Base-by-base conservation (phyloP, 177 flowering plant genomes). In the Vitis hybrid region DNA sequence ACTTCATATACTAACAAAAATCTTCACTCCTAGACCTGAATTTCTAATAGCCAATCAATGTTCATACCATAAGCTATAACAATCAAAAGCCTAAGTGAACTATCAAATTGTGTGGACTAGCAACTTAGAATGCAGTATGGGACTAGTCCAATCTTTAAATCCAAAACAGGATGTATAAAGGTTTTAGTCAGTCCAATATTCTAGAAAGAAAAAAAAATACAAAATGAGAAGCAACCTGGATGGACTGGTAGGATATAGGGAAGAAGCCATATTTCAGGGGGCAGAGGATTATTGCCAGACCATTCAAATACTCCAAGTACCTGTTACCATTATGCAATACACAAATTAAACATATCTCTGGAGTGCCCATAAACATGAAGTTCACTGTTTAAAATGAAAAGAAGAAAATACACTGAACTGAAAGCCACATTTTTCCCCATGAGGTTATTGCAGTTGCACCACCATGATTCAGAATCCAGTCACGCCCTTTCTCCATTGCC, bases 341-440 rank as follows among this genome's bases (percentile, higher is more conserved):
- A 35, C 46, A 46, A 8, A 10, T 15, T 1, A 17, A 71, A 30
- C 58, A 49, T 61, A 5, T 13, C 48, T 51, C 48, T 35, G 46
- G 8, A 27, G 5, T 64, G 27, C 15, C 49, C 35, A n/a, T 11
- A 49, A 66, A 60, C 71, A 30, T 62, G 6, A n/a, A 50, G 10
- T 61, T 55, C 20, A 10, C n/a, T 53, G 32, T 50, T 57, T 11
- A 66, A 74, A 50, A 21, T 48, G 64, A 68, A 15, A 65, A 61
- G 62, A 18, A 17, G 65, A 65, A 73, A 63, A 50, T 53, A 35
- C 41, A 71, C 77, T 69, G 21, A 80, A 86, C 91, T 51, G 91
- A 78, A 75, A 87, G 89, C 87, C 88, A 86, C 81, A 86, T 76
- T 78, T 87, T 87, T 30, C 91, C 91, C 91, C 91, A 87, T 17